Percentiles rank a stretch among this genome's conserved stretches.
Evolutionary conservation across 176 grass and related monocot species (phyloP).

Genomic region (Raddia distichophylla): DNA sequence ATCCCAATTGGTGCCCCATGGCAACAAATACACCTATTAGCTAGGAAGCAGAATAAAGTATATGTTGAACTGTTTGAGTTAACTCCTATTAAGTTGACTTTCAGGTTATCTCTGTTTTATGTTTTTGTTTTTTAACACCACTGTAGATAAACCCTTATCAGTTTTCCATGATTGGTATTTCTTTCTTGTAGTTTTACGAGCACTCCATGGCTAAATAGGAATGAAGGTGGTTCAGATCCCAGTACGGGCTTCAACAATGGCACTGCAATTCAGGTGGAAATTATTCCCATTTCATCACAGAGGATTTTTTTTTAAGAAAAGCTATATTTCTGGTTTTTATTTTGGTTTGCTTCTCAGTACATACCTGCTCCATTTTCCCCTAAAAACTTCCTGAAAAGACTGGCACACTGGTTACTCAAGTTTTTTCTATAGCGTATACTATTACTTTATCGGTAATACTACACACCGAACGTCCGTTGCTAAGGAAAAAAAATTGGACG

Average conservation of each 20-base stretch:
- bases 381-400: slow-evolving; percentile 1
- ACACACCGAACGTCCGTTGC: too few relatives aligned
- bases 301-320: neutral
- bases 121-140: slow-evolving; percentile 31
- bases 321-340: slow-evolving; percentile 21
- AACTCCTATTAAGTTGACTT: slow-evolving; percentile 71
- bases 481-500: too few relatives aligned
- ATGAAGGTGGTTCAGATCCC: slow-evolving; percentile 67
- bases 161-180: slow-evolving; percentile 43
- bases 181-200: slow-evolving; percentile 81
- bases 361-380: slow-evolving; percentile 10
- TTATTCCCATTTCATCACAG: neutral
- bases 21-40: slow-evolving; percentile 94
- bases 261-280: slow-evolving; percentile 78
- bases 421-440: slow-evolving; percentile 12
- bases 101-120: slow-evolving; percentile 71
- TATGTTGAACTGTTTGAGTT: slow-evolving; percentile 90
- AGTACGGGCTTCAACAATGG: slow-evolving; percentile 60
- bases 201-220: slow-evolving; percentile 83
- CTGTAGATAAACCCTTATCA: slow-evolving; percentile 12
- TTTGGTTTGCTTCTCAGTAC: slow-evolving; percentile 1
- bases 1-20: slow-evolving; percentile 88
- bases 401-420: neutral
- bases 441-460: too few relatives aligned
- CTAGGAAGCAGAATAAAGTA: slow-evolving; percentile 86